Conservation (phyloP, 208 protist species). For the Wallacemonas sp. region DNA sequence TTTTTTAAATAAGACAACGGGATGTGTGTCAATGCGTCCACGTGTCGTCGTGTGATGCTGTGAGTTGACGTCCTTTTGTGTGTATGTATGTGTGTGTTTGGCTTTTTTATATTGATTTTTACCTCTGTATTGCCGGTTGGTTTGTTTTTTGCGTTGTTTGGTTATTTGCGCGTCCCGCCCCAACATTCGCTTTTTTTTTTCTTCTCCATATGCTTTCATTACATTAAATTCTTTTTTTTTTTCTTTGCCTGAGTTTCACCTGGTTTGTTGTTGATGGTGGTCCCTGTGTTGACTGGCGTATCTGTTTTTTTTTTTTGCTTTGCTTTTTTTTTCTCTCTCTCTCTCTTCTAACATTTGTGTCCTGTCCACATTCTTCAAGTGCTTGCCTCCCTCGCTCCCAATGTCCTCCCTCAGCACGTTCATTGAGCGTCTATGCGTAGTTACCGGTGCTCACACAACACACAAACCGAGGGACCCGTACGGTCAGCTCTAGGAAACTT, state of each 20-base stretch:
- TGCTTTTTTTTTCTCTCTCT: slow-evolving; percentile 13
- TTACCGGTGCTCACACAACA: too few relatives aligned
- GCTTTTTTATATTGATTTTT: slow-evolving; percentile 1
- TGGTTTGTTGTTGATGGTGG: slow-evolving; percentile 6
- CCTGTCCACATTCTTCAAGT: too few relatives aligned
- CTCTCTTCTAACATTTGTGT: slow-evolving; percentile 13
- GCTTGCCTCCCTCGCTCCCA: too few relatives aligned
- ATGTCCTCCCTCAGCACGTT: too few relatives aligned
- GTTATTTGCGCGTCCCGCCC: too few relatives aligned
- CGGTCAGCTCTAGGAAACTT: too few relatives aligned
- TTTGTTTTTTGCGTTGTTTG: not conserved
- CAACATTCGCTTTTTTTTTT: slow-evolving; percentile 14
- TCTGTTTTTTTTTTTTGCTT: slow-evolving; percentile 1
- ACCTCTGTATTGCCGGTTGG: not conserved
- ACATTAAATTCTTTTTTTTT: not conserved
- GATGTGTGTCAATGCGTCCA: too few relatives aligned
- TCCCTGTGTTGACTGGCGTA: too few relatives aligned
- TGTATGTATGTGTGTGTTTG: not conserved
- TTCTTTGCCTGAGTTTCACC: slow-evolving; percentile 14
- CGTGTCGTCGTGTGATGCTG: too few relatives aligned
- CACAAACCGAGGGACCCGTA: too few relatives aligned
- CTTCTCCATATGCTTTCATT: slow-evolving; percentile 3
- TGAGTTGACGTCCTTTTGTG: not conserved
- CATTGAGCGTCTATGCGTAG: too few relatives aligned
- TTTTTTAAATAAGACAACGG: too few relatives aligned